Evolutionary conservation across 2,329 filamentous ascomycete species (phyloP), one percentile per base, ranked within the genome.

Genomic region (Myotisia sp.): DNA sequence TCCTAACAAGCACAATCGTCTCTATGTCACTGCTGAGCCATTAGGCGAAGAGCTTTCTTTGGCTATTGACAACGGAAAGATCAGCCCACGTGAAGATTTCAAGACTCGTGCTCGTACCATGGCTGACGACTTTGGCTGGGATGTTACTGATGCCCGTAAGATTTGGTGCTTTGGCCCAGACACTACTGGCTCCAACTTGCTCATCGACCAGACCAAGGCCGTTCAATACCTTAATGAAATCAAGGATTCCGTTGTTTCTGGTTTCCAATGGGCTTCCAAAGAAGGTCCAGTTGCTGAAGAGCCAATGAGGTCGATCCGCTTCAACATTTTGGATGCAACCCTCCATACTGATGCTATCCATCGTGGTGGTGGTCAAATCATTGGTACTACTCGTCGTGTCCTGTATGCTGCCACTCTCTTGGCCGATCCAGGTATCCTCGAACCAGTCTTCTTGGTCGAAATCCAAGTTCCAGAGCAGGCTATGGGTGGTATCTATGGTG

Each of bases 1-100:
- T 31, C 90, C 90, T 70, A 98, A 98, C 82, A 98, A 98, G 84
- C 90, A 98, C 81, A 98, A 98, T 76, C 87, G 90, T 85, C 74
- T 98, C 42, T 98, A 95, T 74, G 78, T 98, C 68, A 75, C 74
- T 64, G 90, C 90, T 47, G 69, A 85, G 67, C 90, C 90, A 52
- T 72, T 98, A 37, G 75, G 75, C 29, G 90, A 98, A 74, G 90
- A 95, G 52, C 79, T 98, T 42, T 72, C 82, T 52, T 74, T 76
- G 57, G 82, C 80, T 56, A 98, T 98, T 47, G 90, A 98, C 71
- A 48, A 59, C 37, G 90, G 90, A 70, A 90, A 85, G 73, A 85
- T 98, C 62, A 71, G 67, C 57, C 83, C 90, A 48, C 84, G 87
- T 74, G 90, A 98, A 63, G 90, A 98, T 71, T 84, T 95, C 80